Evolutionary conservation across 345 rosid species (phyloP).

Genomic region (Melastoma malabathricum): DNA sequence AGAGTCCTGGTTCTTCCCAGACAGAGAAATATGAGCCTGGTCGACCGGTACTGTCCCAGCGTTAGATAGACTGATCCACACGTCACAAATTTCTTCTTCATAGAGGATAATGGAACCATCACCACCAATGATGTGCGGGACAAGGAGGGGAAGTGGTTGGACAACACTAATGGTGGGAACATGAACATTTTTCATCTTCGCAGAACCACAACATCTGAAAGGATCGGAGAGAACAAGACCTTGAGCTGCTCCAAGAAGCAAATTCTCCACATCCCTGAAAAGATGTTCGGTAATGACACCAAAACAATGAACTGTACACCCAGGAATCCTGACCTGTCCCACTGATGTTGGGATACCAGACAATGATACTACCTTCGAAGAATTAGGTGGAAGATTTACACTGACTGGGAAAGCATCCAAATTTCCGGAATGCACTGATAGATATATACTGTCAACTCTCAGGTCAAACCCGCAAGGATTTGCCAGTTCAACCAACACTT

Average conservation of each 20-base stretch:
- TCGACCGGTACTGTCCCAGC: constrained; percentile 92
- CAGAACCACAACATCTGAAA: constrained; percentile 87
- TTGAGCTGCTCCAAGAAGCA: constrained; percentile 95
- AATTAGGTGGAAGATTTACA: constrained; percentile 81
- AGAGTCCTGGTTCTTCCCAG: constrained; percentile 95
- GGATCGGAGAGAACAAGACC: constrained; percentile 99
- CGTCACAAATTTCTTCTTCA: constrained; percentile 90
- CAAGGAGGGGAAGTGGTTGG: constrained; percentile 69
- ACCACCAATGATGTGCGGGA: constrained; percentile 77
- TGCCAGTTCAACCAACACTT: constrained; percentile 96
- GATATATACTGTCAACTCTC: constrained; percentile 87
- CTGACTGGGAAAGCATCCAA: constrained; percentile 91
- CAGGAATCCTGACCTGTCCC: constrained; percentile 68
- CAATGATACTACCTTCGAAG: constrained; percentile 88
- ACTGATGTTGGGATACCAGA: constrained; percentile 88
- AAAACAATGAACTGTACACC: constrained; percentile 91
- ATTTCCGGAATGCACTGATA: constrained; percentile 73
- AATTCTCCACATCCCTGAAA: constrained; percentile 87
- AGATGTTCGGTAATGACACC: constrained; percentile 92
- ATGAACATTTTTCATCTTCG: constrained; percentile 56
- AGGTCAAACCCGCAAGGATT: constrained; percentile 94
- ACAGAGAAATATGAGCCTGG: constrained; percentile 81
- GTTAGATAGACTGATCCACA: constrained; percentile 77
- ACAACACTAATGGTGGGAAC: constrained; percentile 79
- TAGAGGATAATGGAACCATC: constrained; percentile 82